phyloP scores from a whole-genome alignment of 2,329 filamentous ascomycete genomes.

The Verticillium longisporum region DNA sequence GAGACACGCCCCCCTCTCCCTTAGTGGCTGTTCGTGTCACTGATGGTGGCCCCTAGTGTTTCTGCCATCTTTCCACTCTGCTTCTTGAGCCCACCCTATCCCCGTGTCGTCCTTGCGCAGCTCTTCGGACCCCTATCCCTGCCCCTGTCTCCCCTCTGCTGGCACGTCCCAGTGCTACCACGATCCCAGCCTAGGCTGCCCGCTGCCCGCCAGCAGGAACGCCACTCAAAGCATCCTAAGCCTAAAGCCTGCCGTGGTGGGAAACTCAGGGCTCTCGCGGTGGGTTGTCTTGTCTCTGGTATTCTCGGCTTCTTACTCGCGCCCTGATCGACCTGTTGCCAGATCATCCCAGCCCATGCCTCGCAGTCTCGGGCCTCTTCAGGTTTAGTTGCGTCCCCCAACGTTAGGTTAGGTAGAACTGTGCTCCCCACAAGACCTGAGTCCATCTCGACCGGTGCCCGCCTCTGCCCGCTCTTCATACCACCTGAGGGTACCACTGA shows the following conservation, averaged over 20 bases:
- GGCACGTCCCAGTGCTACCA: conserved; percentile 8
- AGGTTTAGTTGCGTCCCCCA: conserved; percentile 23
- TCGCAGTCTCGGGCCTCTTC: conserved; percentile 30
- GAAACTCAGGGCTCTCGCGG: conserved; percentile 4
- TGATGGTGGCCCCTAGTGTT: conserved; percentile 14
- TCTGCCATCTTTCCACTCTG: conserved; percentile 23
- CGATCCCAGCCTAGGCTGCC: conserved; percentile 11
- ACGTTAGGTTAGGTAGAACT: conserved; percentile 12
- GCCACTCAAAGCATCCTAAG: conserved; percentile 14
- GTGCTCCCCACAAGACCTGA: conserved; percentile 13
- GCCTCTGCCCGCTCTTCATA: conserved; percentile 2
- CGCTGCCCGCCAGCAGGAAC: conserved; percentile 10
- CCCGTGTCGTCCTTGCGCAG: neutral
- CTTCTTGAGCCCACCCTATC: conserved; percentile 4
- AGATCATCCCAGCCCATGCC: conserved; percentile 27
- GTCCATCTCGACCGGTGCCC: neutral
- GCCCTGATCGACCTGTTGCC: conserved; percentile 21
- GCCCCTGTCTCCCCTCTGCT: conserved; percentile 14
- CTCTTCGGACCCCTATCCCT: conserved; percentile 21
- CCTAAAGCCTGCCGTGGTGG: conserved; percentile 7
- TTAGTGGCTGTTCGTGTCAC: conserved; percentile 19
- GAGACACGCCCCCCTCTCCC: neutral
- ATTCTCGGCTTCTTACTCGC: conserved; percentile 5
- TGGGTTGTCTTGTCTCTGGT: conserved; percentile 6
- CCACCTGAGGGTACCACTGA: conserved; percentile 22